These are phyloP conservation scores for Pneumocystis wakefieldiae DNA, from an alignment of 1,139 yeast genomes.

Conservation along the genomic window DNA sequence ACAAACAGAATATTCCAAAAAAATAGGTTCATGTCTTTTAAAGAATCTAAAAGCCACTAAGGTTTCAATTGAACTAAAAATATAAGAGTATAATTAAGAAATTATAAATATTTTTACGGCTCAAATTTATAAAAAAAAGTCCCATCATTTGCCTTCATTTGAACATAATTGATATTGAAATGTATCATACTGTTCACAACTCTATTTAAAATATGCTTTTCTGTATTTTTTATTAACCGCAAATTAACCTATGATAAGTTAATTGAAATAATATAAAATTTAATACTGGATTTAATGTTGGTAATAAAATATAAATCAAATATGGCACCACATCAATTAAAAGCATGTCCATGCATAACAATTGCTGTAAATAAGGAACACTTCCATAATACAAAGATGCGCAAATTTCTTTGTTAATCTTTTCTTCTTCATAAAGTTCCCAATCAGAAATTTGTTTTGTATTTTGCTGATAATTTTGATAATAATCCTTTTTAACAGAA, in stretches of 20 bases:
- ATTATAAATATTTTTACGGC: conserved; percentile 15
- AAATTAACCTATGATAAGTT: conserved; percentile 10
- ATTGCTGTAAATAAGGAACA: conserved; percentile 15
- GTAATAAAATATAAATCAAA: conserved; percentile 19
- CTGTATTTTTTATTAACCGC: conserved; percentile 15
- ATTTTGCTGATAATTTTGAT: neutral
- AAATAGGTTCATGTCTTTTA: conserved; percentile 8
- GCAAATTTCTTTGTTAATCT: conserved; percentile 17
- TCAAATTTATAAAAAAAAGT: conserved; percentile 21
- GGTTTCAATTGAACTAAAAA: conserved; percentile 1
- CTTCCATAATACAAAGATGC: conserved; percentile 17
- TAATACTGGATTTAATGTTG: conserved; percentile 16
- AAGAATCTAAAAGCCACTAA: neutral
- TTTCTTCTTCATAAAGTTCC: conserved; percentile 15
- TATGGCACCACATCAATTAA: conserved; percentile 24
- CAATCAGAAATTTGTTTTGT: conserved; percentile 12
- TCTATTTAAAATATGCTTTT: conserved; percentile 13
- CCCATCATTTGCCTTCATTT: conserved; percentile 23
- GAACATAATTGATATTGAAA: conserved; percentile 18
- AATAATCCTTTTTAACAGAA: conserved; percentile 24
- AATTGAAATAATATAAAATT: neutral
- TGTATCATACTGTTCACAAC: conserved; percentile 20
- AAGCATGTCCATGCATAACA: conserved; percentile 15
- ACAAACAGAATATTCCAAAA: conserved; percentile 18
- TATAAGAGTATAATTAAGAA: neutral